A percentile compares a stretch with the other conserved stretches of the same genome.
phyloP scores from a whole-genome alignment of 371 early-diverging fungal species.

The Rhizopus microsporus region DNA sequence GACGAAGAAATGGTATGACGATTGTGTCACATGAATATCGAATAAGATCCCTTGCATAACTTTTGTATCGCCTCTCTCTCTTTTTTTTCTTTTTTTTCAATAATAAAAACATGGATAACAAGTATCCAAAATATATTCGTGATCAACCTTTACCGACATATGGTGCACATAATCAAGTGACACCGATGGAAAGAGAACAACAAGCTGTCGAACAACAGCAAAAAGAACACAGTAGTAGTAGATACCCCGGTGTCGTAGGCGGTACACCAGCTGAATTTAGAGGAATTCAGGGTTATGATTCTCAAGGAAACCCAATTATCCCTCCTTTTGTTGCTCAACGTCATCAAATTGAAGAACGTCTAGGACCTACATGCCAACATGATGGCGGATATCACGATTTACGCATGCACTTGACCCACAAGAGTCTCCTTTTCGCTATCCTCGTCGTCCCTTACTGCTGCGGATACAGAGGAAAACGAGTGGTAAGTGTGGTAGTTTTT shows the following conservation, averaged over 20 bases:
- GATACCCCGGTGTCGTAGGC: slow-evolving; percentile 42
- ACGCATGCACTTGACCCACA: slow-evolving; percentile 44
- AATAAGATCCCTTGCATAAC: slow-evolving; percentile 1
- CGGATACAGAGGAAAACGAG: slow-evolving; percentile 41
- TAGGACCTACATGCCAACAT: slow-evolving; percentile 35
- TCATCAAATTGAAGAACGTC: slow-evolving; percentile 37
- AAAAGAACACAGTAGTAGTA: slow-evolving; percentile 10
- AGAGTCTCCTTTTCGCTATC: slow-evolving; percentile 34
- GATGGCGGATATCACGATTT: slow-evolving; percentile 41
- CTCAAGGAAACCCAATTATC: slow-evolving; percentile 38
- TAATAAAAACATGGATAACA: slow-evolving; percentile 12
- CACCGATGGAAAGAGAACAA: slow-evolving; percentile 22
- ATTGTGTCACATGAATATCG: not conserved
- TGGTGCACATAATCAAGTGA: slow-evolving; percentile 1
- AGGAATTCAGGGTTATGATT: slow-evolving; percentile 39
- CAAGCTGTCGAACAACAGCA: not conserved
- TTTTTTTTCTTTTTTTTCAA: slow-evolving; percentile 7
- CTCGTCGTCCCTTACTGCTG: slow-evolving; percentile 47
- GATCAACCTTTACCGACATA: slow-evolving; percentile 12
- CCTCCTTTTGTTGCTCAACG: slow-evolving; percentile 41
- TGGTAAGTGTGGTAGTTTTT: slow-evolving; percentile 24
- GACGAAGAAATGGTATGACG: not conserved
- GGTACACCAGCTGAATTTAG: slow-evolving; percentile 29
- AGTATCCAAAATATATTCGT: slow-evolving; percentile 9
- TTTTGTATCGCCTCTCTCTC: not conserved